Base-by-base conservation (phyloP, 2,329 filamentous ascomycete species). In the Leptographium radiaticola region DNA sequence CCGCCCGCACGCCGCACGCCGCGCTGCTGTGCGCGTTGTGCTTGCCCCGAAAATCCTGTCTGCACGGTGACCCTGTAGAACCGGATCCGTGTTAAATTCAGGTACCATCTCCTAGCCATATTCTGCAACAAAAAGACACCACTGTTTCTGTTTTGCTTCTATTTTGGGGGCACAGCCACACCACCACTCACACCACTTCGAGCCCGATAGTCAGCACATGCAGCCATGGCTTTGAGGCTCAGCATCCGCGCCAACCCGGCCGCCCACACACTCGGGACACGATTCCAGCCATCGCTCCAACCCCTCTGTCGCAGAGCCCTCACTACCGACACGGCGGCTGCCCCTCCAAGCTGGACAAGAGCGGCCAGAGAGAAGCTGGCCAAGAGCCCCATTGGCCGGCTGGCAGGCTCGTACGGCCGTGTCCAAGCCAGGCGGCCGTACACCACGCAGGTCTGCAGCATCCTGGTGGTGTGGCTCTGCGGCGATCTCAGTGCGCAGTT, bases 401-500 rank as follows among this genome's bases (percentile, higher is more conserved):
- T 69, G 0, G 74, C 73, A 18, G 66, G 74, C 58, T 75, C 74
- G 0, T 95, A 93, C 65, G 81, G 77, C 16, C 76, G 82, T 33
- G 78, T 81, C 51, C 88, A 95, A 68, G 71, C 79, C 51, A 76
- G 77, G 52, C 73, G 83, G 50, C 90, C 90, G 0, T 86, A 87
- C 64, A 70, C 76, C n/a, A 94, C 88, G 10, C 90, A 95, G 70
- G 66, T 94, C 57, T 75, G 77, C 59, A 89, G 80, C 60, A 82
- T 86, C 46, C 67, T 95, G 45, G 74, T 87, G 46, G 88, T 95
- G 55, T 95, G 89, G 65, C 75, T 89, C 43, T 76, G 80, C 49
- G 87, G 85, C 12, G 89, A 95, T 67, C 60, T 93, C 54, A 83
- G 80, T 50, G 87, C 89, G 47, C 89, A 95, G 69, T 73, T 75